Percentiles rank a stretch among this genome's conserved stretches.
phyloP scores from a whole-genome alignment of 2,329 filamentous ascomycete species.

The Aspergillus sclerotialis region DNA sequence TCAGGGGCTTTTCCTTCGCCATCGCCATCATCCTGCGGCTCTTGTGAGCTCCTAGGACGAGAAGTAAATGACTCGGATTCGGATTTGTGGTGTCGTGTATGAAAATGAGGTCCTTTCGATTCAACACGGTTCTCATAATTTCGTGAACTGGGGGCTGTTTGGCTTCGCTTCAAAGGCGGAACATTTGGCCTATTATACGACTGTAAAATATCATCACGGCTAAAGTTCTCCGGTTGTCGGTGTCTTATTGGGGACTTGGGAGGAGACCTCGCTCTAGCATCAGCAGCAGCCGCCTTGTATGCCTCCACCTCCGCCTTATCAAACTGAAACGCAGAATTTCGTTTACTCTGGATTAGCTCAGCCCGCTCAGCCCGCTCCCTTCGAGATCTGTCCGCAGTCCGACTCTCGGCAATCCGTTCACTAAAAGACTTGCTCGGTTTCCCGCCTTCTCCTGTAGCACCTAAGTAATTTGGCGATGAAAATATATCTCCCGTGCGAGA shows the following conservation, averaged over 20 bases:
- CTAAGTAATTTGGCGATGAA: constrained; percentile 17
- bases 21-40: constrained; percentile 14
- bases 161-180: constrained; percentile 25
- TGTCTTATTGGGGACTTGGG: constrained; percentile 43
- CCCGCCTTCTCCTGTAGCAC: constrained; percentile 17
- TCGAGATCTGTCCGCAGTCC: constrained; percentile 32
- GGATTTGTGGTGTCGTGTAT: constrained; percentile 16
- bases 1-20: constrained; percentile 34
- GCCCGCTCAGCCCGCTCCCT: constrained; percentile 31
- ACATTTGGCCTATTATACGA: constrained; percentile 23
- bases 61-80: constrained; percentile 13
- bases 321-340: constrained; percentile 38
- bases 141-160: constrained; percentile 26
- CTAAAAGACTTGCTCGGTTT: constrained; percentile 61
- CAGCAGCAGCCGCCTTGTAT: constrained; percentile 33
- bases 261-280: constrained; percentile 16
- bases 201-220: constrained; percentile 54
- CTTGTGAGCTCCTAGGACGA: constrained; percentile 6
- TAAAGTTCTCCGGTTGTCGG: constrained; percentile 48
- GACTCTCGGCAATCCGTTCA: constrained; percentile 71
- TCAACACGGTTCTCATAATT: constrained; percentile 5
- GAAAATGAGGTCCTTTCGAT: constrained; percentile 13
- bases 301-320: constrained; percentile 38
- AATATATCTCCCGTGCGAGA: constrained; percentile 17
- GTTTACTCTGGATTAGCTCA: constrained; percentile 30